phyloP scores from a whole-genome alignment of 768 basidiomycete genomes.

The Trametes elegans region DNA sequence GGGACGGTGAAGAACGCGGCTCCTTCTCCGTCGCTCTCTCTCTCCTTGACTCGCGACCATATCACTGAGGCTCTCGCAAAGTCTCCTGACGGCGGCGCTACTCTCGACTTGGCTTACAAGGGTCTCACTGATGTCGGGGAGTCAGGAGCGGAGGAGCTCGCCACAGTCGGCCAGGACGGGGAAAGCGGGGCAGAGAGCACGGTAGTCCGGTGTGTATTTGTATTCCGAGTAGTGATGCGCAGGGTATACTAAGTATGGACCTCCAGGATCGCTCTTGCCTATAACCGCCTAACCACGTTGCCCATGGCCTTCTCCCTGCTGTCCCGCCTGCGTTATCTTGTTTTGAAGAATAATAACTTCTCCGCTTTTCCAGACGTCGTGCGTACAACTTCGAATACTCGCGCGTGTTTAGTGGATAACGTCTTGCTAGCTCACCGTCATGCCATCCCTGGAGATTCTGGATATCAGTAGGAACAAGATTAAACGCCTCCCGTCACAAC shows the following conservation, averaged over 20 bases:
- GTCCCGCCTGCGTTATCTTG: conserved; percentile 78
- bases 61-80: conserved; percentile 61
- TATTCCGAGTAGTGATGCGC: conserved; percentile 13
- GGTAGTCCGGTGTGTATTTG: conserved; percentile 56
- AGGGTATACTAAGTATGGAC: neutral
- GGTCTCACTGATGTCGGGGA: conserved; percentile 73
- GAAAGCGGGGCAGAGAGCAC: conserved; percentile 45
- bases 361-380: conserved; percentile 85
- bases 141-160: conserved; percentile 76
- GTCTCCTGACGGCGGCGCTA: conserved; percentile 77
- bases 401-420: neutral
- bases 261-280: conserved; percentile 77
- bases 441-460: conserved; percentile 88
- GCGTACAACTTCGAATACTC: conserved; percentile 32
- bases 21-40: conserved; percentile 31
- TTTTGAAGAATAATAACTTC: conserved; percentile 83
- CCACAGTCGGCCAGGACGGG: conserved; percentile 50
- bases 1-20: conserved; percentile 18
- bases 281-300: conserved; percentile 78
- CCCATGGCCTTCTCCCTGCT: conserved; percentile 73
- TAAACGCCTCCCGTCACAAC: conserved; percentile 70
- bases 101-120: conserved; percentile 81
- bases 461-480: conserved; percentile 95
- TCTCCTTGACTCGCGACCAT: conserved; percentile 52
- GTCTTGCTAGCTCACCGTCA: conserved; percentile 65